Conservation (phyloP, 1,139 yeast genomes). For the Geotrichum histeridarum region DNA sequence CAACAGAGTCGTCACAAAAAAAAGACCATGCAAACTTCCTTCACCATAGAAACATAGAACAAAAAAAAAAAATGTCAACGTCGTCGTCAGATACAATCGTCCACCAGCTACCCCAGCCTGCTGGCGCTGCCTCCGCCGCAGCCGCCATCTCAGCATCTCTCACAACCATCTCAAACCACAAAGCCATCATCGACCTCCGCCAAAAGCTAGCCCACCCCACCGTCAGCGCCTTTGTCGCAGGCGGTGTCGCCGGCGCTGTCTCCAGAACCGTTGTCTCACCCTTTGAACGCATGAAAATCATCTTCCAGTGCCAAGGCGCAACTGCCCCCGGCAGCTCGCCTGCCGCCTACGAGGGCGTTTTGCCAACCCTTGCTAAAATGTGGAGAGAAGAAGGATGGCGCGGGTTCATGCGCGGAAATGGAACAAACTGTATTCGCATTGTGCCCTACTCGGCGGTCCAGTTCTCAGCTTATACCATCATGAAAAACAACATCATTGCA, state of each 20-base stretch:
- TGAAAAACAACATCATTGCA: constrained; percentile 43
- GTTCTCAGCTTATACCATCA: constrained; percentile 74
- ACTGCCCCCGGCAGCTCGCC: constrained; percentile 45
- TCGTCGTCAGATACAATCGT: neutral
- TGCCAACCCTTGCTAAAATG: constrained; percentile 69
- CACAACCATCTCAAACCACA: constrained; percentile 6
- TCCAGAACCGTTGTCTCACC: constrained; percentile 93
- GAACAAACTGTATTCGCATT: constrained; percentile 80
- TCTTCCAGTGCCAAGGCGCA: constrained; percentile 87
- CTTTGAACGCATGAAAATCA: constrained; percentile 86
- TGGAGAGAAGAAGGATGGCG: constrained; percentile 85
- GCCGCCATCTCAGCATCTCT: neutral
- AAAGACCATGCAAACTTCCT: too few relatives aligned
- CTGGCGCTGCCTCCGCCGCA: neutral
- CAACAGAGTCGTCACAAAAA: too few relatives aligned
- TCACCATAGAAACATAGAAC: neutral
- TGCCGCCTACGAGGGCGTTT: constrained; percentile 59
- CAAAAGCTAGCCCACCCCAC: constrained; percentile 35
- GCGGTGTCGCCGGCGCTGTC: constrained; percentile 87
- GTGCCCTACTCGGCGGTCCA: constrained; percentile 95
- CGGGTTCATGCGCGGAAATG: constrained; percentile 87
- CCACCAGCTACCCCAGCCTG: neutral
- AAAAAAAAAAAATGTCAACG: neutral
- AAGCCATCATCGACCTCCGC: constrained; percentile 17
- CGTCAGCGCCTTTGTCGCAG: constrained; percentile 60